phyloP scores from a whole-genome alignment of 352 stramenopile genomes.

The Globisporangium middletonii region DNA sequence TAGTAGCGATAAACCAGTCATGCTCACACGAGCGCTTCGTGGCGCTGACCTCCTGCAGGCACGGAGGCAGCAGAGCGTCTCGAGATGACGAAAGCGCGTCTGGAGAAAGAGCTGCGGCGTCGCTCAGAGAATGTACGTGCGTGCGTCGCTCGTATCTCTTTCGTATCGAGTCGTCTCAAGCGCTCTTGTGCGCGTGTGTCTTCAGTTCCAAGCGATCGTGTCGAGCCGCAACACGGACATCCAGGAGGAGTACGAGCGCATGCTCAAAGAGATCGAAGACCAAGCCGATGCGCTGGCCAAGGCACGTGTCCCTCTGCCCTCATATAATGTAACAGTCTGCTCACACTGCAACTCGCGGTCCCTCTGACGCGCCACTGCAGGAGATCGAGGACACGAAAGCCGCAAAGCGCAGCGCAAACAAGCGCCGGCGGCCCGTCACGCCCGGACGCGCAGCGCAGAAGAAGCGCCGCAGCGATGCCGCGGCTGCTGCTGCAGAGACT shows the following conservation, averaged over 20 bases:
- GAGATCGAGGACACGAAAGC: slow-evolving; percentile 33
- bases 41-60: slow-evolving; percentile 12
- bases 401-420: slow-evolving; percentile 13
- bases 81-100: slow-evolving; percentile 50
- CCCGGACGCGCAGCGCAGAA: slow-evolving; percentile 21
- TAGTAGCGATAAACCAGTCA: not conserved
- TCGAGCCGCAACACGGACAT: slow-evolving; percentile 68
- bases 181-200: not conserved
- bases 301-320: not conserved
- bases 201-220: slow-evolving; percentile 54
- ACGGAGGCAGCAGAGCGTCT: slow-evolving; percentile 58
- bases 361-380: slow-evolving; percentile 10
- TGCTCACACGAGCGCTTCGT: not conserved
- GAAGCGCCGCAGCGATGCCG: not conserved
- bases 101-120: slow-evolving; percentile 62
- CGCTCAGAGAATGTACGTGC: slow-evolving; percentile 31
- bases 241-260: slow-evolving; percentile 68
- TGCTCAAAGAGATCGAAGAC: slow-evolving; percentile 70
- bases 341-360: not conserved
- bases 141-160: not conserved
- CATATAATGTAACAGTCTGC: too few species aligned
- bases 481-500: not conserved
- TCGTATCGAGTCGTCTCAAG: not conserved
- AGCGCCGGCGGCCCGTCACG: not conserved
- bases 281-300: slow-evolving; percentile 36